Percentiles rank a stretch among this genome's conserved stretches.
phyloP scores from a whole-genome alignment of 768 basidiomycete genomes.

The Heimioporus sp. region DNA sequence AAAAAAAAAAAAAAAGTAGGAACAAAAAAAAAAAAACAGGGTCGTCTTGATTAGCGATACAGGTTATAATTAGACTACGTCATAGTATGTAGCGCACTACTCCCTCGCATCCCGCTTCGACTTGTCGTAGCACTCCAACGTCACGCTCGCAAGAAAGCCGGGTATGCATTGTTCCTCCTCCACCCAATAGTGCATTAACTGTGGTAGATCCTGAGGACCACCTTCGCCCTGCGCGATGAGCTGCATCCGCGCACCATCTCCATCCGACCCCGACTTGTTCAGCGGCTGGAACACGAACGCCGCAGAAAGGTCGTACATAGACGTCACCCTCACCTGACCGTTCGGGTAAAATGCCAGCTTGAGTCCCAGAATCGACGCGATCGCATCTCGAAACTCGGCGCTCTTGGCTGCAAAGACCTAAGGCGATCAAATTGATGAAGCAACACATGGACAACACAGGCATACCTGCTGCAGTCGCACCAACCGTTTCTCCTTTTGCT shows the following conservation, averaged over 20 bases:
- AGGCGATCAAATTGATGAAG: neutral
- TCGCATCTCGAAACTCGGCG: constrained; percentile 88
- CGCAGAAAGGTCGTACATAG: constrained; percentile 84
- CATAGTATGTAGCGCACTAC: no score
- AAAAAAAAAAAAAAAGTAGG: no score
- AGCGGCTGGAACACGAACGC: constrained; percentile 83
- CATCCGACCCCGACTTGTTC: constrained; percentile 35
- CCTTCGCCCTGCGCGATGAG: constrained; percentile 72
- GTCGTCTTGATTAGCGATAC: no score
- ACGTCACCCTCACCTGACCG: constrained; percentile 86
- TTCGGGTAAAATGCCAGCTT: constrained; percentile 91
- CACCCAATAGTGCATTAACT: constrained; percentile 84
- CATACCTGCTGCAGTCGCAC: constrained; percentile 75
- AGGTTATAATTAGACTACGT: no score
- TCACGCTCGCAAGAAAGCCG: constrained; percentile 86
- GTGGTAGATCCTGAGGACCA: constrained; percentile 70
- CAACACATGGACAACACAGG: no score
- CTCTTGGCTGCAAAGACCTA: constrained; percentile 84
- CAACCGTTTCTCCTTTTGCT: constrained; percentile 81
- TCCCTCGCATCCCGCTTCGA: constrained; percentile 37
- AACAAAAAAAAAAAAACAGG: no score
- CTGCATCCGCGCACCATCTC: constrained; percentile 58
- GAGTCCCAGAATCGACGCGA: constrained; percentile 85
- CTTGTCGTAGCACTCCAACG: constrained; percentile 84
- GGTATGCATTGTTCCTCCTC: constrained; percentile 83